These are phyloP conservation scores for Trichomonascus vanleenenianus DNA, from an alignment of 805 yeast species.

Conservation along the genomic window DNA sequence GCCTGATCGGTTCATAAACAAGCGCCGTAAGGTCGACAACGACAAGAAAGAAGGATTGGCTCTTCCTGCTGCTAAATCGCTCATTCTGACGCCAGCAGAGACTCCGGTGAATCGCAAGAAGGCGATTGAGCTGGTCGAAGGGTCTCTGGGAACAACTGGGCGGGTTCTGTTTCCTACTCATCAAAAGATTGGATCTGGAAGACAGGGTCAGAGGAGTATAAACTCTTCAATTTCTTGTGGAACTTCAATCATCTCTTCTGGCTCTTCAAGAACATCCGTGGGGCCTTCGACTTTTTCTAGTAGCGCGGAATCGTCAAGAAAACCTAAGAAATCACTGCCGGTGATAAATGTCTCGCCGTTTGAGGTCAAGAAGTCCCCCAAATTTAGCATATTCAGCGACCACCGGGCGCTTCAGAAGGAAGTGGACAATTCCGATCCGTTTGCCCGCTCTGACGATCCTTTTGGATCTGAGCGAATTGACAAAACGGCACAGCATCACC, in stretches of 20 bases:
- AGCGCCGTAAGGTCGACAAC: background rate
- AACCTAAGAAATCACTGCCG: background rate
- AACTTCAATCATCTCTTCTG: background rate
- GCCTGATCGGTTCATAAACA: constrained; percentile 11
- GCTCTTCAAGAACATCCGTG: background rate
- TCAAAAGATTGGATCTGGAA: constrained; percentile 13
- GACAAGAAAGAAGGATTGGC: background rate
- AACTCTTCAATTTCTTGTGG: background rate
- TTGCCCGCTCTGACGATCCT: constrained; percentile 1
- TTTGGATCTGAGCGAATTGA: constrained; percentile 1
- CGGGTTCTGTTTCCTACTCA: constrained; percentile 20
- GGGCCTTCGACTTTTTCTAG: background rate
- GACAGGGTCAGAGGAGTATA: background rate
- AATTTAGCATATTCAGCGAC: constrained; percentile 13
- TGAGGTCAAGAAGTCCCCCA: constrained; percentile 1
- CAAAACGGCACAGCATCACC: constrained; percentile 9
- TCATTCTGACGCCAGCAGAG: constrained; percentile 18
- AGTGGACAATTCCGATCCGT: constrained; percentile 7
- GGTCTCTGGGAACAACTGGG: constrained; percentile 6
- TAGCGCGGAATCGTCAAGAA: background rate
- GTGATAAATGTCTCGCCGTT: background rate
- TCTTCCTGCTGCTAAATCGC: background rate
- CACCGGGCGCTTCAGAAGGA: constrained; percentile 11
- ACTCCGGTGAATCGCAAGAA: constrained; percentile 18
- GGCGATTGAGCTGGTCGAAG: constrained; percentile 10